A percentile compares a stretch with the other conserved stretches of the same genome.
These are phyloP conservation scores for Apophysomyces sp. DNA, from an alignment of 371 early-diverging fungal species.

Conservation along the genomic window DNA sequence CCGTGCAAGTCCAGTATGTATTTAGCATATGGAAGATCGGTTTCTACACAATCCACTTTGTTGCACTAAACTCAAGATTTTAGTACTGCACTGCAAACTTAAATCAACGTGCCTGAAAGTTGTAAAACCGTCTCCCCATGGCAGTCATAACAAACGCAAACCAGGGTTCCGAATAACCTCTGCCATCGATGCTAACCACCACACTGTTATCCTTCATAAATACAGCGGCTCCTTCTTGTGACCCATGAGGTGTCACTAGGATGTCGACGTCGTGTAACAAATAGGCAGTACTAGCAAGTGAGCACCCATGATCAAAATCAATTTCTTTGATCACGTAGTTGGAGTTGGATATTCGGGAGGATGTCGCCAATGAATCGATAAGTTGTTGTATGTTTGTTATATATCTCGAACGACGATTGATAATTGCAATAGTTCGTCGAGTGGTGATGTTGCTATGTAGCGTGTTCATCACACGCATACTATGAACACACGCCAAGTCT, in stretches of 20 bases:
- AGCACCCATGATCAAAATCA: conserved; percentile 46
- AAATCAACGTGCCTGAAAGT: conserved; percentile 16
- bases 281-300: conserved; percentile 39
- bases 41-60: conserved; percentile 21
- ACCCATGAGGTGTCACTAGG: conserved; percentile 45
- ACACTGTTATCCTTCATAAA: conserved; percentile 42
- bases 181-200: conserved; percentile 35
- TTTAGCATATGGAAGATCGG: conserved; percentile 13
- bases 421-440: conserved; percentile 14
- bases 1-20: neutral
- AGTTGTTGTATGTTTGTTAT: conserved; percentile 39
- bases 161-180: conserved; percentile 47
- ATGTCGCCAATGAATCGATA: conserved; percentile 15
- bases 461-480: neutral
- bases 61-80: conserved; percentile 16
- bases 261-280: conserved; percentile 43
- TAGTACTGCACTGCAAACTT: neutral
- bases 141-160: conserved; percentile 47
- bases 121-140: conserved; percentile 44
- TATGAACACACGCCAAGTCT: conserved; percentile 13
- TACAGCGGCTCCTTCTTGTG: conserved; percentile 42
- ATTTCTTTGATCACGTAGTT: conserved; percentile 25
- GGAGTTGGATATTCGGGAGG: neutral
- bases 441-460: neutral
- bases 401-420: conserved; percentile 28